A percentile compares a stretch with the other conserved stretches of the same genome.
phyloP scores from a whole-genome alignment of 352 stramenopile species.

The Globisporangium recalcitrans region DNA sequence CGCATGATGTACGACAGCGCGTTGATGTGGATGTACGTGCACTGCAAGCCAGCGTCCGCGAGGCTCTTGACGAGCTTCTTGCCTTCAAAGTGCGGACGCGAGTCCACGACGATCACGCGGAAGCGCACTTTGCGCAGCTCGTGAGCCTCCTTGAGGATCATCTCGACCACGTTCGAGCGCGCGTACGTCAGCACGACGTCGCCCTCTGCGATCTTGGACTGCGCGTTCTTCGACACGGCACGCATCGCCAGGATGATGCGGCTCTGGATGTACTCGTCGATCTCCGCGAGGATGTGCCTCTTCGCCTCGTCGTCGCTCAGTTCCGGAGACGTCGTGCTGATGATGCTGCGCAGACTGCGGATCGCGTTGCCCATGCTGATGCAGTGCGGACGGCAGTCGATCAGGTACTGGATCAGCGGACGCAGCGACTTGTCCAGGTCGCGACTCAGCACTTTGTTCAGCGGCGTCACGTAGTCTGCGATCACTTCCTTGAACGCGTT shows the following conservation, averaged over 20 bases:
- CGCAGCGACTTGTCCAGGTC: constrained; percentile 90
- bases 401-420: constrained; percentile 93
- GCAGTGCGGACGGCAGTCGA: constrained; percentile 90
- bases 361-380: constrained; percentile 97
- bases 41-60: constrained; percentile 67
- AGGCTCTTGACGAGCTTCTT: constrained; percentile 75
- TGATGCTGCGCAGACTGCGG: constrained; percentile 82
- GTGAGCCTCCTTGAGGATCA: constrained; percentile 62
- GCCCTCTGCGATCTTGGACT: constrained; percentile 84
- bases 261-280: constrained; percentile 93
- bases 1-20: constrained; percentile 95
- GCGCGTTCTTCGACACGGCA: constrained; percentile 85
- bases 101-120: constrained; percentile 93
- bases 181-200: constrained; percentile 96
- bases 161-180: constrained; percentile 89
- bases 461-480: constrained; percentile 82
- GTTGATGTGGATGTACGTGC: constrained; percentile 93
- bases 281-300: constrained; percentile 81
- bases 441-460: constrained; percentile 71
- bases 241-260: constrained; percentile 90
- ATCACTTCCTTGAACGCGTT: constrained; percentile 89
- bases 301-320: constrained; percentile 85
- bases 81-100: constrained; percentile 81
- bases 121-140: constrained; percentile 47
- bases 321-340: constrained; percentile 83